phyloP scores from a whole-genome alignment of 495 filamentous ascomycete genomes.

The Collariella sp. region DNA sequence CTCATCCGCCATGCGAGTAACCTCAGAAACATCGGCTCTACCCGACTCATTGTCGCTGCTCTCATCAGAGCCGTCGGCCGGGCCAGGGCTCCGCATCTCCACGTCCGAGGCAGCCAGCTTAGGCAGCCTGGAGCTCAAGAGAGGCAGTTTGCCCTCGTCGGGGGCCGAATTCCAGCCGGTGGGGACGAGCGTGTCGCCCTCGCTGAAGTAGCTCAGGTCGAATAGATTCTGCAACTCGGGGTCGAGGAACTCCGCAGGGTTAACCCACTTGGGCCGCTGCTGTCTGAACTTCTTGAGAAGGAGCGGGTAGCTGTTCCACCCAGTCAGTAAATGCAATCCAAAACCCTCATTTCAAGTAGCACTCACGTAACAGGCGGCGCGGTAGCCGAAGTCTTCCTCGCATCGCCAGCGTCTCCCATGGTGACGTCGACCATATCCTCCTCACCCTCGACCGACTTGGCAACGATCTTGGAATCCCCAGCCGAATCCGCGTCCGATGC shows the following conservation, averaged over 20 bases:
- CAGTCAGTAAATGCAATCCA: not conserved
- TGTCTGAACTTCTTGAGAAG: slow-evolving; percentile 26
- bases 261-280: slow-evolving; percentile 37
- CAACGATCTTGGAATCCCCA: slow-evolving; percentile 59
- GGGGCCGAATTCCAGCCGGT: slow-evolving; percentile 54
- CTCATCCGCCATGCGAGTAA: slow-evolving; percentile 46
- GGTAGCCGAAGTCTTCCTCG: slow-evolving; percentile 10
- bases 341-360: no score
- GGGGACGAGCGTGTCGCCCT: slow-evolving; percentile 46
- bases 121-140: slow-evolving; percentile 45
- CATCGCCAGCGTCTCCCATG: slow-evolving; percentile 54
- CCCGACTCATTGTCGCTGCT: slow-evolving; percentile 31
- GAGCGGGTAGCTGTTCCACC: slow-evolving; percentile 11
- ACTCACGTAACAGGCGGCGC: slow-evolving; percentile 15
- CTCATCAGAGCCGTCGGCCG: slow-evolving; percentile 33
- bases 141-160: slow-evolving; percentile 47
- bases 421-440: slow-evolving; percentile 87
- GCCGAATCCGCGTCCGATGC: slow-evolving; percentile 66
- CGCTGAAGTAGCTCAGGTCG: slow-evolving; percentile 51
- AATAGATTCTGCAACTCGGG: slow-evolving; percentile 60
- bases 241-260: slow-evolving; percentile 40
- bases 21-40: slow-evolving; percentile 7
- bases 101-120: slow-evolving; percentile 25
- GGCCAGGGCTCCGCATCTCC: slow-evolving; percentile 26
- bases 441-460: slow-evolving; percentile 74